Conservation (phyloP, 164 flowering plant species). For the Magnolia officinalis region DNA sequence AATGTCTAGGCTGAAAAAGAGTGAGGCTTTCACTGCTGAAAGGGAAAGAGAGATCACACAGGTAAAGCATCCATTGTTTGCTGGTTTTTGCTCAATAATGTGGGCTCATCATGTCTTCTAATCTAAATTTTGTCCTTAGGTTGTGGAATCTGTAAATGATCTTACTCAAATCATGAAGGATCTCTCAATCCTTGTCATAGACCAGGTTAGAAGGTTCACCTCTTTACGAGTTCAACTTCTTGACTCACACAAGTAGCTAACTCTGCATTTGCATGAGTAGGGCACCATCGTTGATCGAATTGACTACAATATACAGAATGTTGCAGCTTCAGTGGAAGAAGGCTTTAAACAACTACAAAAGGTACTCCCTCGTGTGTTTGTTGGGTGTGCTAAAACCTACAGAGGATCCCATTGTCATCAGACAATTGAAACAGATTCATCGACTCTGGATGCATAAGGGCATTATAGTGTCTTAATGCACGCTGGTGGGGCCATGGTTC, state of each 20-base stretch:
- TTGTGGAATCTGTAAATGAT: slow-evolving; percentile 89
- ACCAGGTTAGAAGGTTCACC: slow-evolving; percentile 57
- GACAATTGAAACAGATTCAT: neutral
- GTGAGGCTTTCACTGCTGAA: slow-evolving; percentile 77
- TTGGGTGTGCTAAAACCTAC: no score
- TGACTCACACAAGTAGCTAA: neutral
- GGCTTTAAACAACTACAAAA: slow-evolving; percentile 85
- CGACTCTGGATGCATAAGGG: no score
- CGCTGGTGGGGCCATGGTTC: no score
- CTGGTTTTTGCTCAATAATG: neutral
- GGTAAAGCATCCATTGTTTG: slow-evolving; percentile 25
- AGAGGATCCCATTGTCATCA: no score
- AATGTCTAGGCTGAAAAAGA: slow-evolving; percentile 72
- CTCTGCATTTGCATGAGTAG: slow-evolving; percentile 32
- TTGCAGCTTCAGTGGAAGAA: slow-evolving; percentile 82
- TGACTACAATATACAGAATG: slow-evolving; percentile 94
- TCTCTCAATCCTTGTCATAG: slow-evolving; percentile 92
- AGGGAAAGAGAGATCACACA: slow-evolving; percentile 91
- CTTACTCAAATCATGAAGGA: slow-evolving; percentile 99
- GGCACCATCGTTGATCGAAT: slow-evolving; percentile 96
- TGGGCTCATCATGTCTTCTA: neutral
- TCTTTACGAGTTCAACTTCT: neutral
- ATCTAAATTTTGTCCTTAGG: slow-evolving; percentile 34
- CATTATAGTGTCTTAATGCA: no score
- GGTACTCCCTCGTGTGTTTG: slow-evolving; percentile 35